Conservation (phyloP, 2,329 filamentous ascomycete genomes). For the Ceratocystis cubensis region DNA sequence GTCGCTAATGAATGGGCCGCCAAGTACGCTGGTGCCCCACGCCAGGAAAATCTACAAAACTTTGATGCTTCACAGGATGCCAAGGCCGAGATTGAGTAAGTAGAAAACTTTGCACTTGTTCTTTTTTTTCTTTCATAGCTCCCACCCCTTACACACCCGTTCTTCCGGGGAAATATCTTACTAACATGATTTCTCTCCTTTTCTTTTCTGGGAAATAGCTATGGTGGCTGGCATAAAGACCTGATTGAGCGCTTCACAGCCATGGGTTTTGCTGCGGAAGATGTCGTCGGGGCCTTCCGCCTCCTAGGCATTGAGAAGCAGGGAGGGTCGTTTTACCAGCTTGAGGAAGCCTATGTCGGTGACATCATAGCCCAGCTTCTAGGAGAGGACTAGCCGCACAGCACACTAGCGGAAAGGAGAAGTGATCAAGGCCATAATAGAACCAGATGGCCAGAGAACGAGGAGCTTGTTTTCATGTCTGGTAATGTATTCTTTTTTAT, state of each 20-base stretch:
- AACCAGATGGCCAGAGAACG: not conserved
- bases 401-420: not conserved
- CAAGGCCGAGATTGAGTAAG: constrained; percentile 23
- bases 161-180: not conserved
- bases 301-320: constrained; percentile 70
- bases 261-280: constrained; percentile 84
- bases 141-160: too few species aligned
- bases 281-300: constrained; percentile 72
- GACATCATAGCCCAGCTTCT: constrained; percentile 78
- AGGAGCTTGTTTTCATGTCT: constrained; percentile 5
- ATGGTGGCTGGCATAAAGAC: constrained; percentile 74
- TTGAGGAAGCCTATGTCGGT: constrained; percentile 84
- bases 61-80: not conserved
- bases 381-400: constrained; percentile 49
- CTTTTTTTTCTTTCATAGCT: not conserved
- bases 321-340: constrained; percentile 64
- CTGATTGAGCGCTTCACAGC: constrained; percentile 71
- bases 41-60: constrained; percentile 28
- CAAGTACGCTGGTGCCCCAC: constrained; percentile 64
- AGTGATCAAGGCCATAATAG: not conserved
- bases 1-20: constrained; percentile 87
- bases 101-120: not conserved
- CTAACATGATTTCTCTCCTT: not conserved
- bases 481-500: not conserved
- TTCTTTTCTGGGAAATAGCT: constrained; percentile 38